Percentiles rank a stretch among this genome's conserved stretches.
Evolutionary conservation across 1,284 basidiomycete species (phyloP).

Genomic region (Cutaneotrichosporon dermatis): DNA sequence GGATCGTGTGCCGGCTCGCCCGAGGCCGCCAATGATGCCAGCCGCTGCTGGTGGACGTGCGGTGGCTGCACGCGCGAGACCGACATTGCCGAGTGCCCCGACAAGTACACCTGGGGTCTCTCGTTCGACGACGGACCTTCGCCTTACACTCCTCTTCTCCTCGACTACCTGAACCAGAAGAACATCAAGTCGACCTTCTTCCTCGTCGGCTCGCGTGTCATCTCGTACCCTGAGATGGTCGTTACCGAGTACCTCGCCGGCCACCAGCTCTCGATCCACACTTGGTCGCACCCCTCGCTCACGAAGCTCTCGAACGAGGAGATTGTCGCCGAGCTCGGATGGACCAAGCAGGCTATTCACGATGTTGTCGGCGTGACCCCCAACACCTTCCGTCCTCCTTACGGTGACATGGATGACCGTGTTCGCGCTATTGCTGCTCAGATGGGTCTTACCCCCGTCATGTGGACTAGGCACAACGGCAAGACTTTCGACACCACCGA

Average conservation of each 20-base stretch:
- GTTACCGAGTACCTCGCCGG: conserved; percentile 33
- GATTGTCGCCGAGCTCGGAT: conserved; percentile 89
- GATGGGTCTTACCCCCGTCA: conserved; percentile 47
- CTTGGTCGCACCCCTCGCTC: conserved; percentile 54
- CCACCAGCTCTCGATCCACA: conserved; percentile 51
- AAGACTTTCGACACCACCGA: conserved; percentile 72
- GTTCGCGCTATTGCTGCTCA: conserved; percentile 32
- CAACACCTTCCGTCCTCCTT: conserved; percentile 68
- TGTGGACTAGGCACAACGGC: conserved; percentile 41
- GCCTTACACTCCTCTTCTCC: conserved; percentile 50
- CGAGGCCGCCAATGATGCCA: conserved; percentile 56
- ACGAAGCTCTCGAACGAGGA: conserved; percentile 80
- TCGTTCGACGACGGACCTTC: conserved; percentile 55
- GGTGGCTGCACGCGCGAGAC: conserved; percentile 67
- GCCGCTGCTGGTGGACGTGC: conserved; percentile 83
- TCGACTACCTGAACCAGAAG: conserved; percentile 53
- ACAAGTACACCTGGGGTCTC: conserved; percentile 53
- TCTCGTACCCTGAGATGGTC: conserved; percentile 24
- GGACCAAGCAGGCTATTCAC: conserved; percentile 82
- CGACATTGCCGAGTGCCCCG: conserved; percentile 72
- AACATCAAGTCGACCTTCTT: conserved; percentile 56
- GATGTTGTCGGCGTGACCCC: conserved; percentile 73
- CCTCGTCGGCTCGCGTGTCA: conserved; percentile 17
- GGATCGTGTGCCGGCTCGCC: conserved; percentile 59
- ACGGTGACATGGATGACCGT: conserved; percentile 45